phyloP scores from a whole-genome alignment of 1,284 basidiomycete species.

The Dichomitus squalens region DNA sequence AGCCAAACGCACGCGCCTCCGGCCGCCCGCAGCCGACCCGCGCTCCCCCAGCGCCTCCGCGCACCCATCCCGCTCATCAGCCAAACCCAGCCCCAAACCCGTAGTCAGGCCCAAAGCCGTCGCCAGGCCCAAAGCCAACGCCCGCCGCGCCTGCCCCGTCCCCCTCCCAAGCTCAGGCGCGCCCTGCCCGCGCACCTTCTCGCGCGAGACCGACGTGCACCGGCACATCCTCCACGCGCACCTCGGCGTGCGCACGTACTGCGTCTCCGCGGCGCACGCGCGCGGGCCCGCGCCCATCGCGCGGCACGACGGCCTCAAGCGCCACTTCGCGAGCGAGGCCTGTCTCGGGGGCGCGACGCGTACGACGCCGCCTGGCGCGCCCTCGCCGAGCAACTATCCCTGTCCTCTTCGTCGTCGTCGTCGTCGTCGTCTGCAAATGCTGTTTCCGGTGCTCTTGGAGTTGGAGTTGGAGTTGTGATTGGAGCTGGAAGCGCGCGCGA shows the following conservation, averaged over 20 bases:
- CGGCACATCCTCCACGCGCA: conserved; percentile 5
- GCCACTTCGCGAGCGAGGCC: not conserved
- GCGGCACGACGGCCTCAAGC: not conserved
- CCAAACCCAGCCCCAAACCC: not conserved
- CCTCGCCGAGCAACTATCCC: too few species aligned
- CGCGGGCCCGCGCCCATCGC: not conserved
- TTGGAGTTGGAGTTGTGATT: too few species aligned
- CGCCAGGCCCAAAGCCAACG: not conserved
- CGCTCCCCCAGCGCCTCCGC: not conserved
- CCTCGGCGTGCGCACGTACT: not conserved
- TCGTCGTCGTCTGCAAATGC: too few species aligned
- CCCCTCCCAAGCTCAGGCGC: not conserved
- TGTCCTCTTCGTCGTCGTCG: too few species aligned
- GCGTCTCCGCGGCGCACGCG: not conserved
- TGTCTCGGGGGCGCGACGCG: not conserved
- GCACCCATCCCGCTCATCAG: not conserved
- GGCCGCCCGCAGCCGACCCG: not conserved
- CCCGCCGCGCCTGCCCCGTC: not conserved
- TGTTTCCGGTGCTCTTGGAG: too few species aligned
- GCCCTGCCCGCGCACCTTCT: not conserved
- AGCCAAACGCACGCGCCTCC: not conserved
- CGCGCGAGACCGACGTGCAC: not conserved
- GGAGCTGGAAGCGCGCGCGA: not conserved
- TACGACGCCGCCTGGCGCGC: too few species aligned
- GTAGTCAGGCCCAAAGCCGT: not conserved